Percentiles rank a stretch among this genome's conserved stretches.
These are phyloP conservation scores for Persicaria maculosa DNA, from an alignment of 148 eudicot genomes.

Conservation along the genomic window DNA sequence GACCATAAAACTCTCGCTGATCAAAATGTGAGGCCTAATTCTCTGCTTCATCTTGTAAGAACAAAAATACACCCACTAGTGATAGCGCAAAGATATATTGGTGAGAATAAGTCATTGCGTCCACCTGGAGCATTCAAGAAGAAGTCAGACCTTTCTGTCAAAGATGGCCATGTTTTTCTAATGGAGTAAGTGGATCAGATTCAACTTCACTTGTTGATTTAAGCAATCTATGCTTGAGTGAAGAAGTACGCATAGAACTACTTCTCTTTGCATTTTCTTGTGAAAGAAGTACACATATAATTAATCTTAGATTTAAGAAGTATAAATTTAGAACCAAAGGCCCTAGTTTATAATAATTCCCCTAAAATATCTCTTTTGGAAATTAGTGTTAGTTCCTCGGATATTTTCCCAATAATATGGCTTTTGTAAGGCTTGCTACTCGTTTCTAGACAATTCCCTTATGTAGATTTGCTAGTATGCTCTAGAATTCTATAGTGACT, in stretches of 20 bases:
- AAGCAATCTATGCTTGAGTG: conserved; percentile 5
- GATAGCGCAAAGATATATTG: conserved; percentile 72
- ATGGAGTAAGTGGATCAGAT: conserved; percentile 68
- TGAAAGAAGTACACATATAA: not conserved
- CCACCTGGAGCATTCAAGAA: conserved; percentile 99
- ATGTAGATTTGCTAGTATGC: too few species aligned
- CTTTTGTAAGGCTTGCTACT: too few species aligned
- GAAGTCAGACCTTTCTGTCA: conserved; percentile 87
- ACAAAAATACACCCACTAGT: conserved; percentile 70
- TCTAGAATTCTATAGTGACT: too few species aligned
- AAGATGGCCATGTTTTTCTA: conserved; percentile 93
- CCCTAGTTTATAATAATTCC: too few species aligned
- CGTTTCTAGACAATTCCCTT: too few species aligned
- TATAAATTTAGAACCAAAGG: too few species aligned
- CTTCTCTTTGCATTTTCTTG: not conserved
- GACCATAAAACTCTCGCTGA: conserved; percentile 63
- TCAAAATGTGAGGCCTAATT: conserved; percentile 75
- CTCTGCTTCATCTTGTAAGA: conserved; percentile 91
- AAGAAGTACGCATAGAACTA: not conserved
- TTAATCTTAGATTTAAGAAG: too few species aligned
- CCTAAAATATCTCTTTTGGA: too few species aligned
- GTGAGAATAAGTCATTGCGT: conserved; percentile 88
- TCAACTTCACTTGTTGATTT: not conserved
- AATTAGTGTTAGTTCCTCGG: too few species aligned
- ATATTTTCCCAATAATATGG: too few species aligned